These are phyloP conservation scores for Botryobasidium botryosum DNA, from an alignment of 768 basidiomycete genomes.

Conservation along the genomic window DNA sequence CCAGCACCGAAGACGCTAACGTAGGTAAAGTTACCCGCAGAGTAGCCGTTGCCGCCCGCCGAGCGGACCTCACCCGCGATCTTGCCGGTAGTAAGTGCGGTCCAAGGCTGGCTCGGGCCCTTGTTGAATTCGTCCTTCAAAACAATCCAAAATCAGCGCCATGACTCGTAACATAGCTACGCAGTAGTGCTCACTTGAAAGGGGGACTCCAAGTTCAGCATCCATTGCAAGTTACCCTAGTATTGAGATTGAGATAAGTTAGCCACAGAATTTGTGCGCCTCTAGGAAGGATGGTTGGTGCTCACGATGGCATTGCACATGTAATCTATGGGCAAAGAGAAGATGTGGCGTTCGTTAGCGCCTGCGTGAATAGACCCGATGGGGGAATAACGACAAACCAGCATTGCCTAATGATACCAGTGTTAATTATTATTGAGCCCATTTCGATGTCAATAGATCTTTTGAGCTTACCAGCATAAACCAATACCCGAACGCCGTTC, in stretches of 20 bases:
- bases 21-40: slow-evolving; percentile 75
- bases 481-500: slow-evolving; percentile 63
- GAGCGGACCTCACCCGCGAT: slow-evolving; percentile 51
- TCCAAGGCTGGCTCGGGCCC: slow-evolving; percentile 29
- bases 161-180: slow-evolving; percentile 14
- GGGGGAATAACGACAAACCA: slow-evolving; percentile 8
- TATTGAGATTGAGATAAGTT: slow-evolving; percentile 1
- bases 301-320: slow-evolving; percentile 75
- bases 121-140: slow-evolving; percentile 9
- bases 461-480: slow-evolving; percentile 55
- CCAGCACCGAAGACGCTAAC: slow-evolving; percentile 67
- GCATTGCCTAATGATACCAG: slow-evolving; percentile 32
- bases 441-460: background rate
- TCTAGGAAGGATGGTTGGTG: slow-evolving; percentile 1
- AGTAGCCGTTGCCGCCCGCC: slow-evolving; percentile 43
- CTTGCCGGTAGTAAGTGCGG: slow-evolving; percentile 33
- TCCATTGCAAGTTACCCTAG: slow-evolving; percentile 66
- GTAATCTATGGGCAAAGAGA: slow-evolving; percentile 32
- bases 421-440: background rate
- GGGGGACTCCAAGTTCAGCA: slow-evolving; percentile 40
- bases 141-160: background rate
- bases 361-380: background rate
- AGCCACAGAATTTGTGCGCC: background rate
- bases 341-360: slow-evolving; percentile 5
- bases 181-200: slow-evolving; percentile 44